phyloP scores from a whole-genome alignment of 2,329 filamentous ascomycete species.

The Rutstroemia sp. region DNA sequence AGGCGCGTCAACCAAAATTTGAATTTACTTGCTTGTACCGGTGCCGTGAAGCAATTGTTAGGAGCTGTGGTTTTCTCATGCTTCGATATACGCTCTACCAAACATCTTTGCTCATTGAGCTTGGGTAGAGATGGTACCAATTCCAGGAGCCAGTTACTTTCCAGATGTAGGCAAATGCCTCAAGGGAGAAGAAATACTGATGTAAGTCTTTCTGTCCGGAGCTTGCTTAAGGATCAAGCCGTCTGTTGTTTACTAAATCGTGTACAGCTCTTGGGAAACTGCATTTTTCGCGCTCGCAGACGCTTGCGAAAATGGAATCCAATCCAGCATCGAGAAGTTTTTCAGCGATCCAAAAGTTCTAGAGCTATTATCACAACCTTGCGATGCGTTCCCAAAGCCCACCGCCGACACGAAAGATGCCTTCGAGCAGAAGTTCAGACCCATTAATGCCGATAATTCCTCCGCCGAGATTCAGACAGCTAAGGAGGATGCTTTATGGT shows the following conservation, averaged over 20 bases:
- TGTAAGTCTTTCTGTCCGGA: slow-evolving; percentile 48
- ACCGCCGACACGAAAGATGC: slow-evolving; percentile 57
- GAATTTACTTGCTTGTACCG: background rate
- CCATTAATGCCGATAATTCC: slow-evolving; percentile 72
- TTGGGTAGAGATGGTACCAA: slow-evolving; percentile 57
- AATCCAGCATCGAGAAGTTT: slow-evolving; percentile 54
- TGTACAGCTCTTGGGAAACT: slow-evolving; percentile 52
- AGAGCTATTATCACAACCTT: slow-evolving; percentile 60
- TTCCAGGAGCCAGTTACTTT: slow-evolving; percentile 66
- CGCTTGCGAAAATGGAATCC: slow-evolving; percentile 50
- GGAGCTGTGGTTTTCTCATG: slow-evolving; percentile 19
- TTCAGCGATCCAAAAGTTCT: slow-evolving; percentile 63
- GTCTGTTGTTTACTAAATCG: background rate
- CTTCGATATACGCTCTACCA: slow-evolving; percentile 20
- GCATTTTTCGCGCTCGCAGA: slow-evolving; percentile 48
- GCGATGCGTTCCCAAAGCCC: slow-evolving; percentile 58
- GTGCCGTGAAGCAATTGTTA: background rate
- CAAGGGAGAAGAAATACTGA: slow-evolving; percentile 68
- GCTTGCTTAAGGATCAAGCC: background rate
- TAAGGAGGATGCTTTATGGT: slow-evolving; percentile 79
- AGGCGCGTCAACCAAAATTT: slow-evolving; percentile 17
- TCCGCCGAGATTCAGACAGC: slow-evolving; percentile 64
- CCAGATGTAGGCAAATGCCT: slow-evolving; percentile 82
- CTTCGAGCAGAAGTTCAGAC: slow-evolving; percentile 79
- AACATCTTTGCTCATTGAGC: slow-evolving; percentile 35